A percentile compares a stretch with the other conserved stretches of the same genome.
phyloP scores from a whole-genome alignment of 2,329 filamentous ascomycete species.

The Phialophora tarda region DNA sequence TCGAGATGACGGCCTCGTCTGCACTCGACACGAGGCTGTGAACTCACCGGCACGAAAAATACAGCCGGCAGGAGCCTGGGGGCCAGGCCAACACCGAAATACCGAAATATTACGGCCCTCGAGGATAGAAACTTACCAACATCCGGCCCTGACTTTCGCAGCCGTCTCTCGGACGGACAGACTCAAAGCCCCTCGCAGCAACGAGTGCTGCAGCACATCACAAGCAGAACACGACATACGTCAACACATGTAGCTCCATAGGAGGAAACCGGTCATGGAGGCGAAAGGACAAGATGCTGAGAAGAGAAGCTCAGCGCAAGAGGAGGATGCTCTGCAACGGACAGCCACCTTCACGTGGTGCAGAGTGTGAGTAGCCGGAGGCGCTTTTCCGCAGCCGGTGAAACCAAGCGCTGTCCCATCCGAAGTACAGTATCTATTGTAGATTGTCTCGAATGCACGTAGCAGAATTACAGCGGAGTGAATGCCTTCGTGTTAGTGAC shows the following conservation, averaged over 20 bases:
- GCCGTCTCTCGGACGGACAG: background rate
- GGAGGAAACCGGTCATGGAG: background rate
- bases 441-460: no score
- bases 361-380: background rate
- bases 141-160: background rate
- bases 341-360: background rate
- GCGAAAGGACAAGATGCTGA: background rate
- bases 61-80: background rate
- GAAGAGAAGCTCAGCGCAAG: background rate
- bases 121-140: background rate
- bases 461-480: no score
- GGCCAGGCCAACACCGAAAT: background rate
- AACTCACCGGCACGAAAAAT: background rate
- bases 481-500: no score
- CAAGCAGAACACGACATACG: background rate
- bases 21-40: no score
- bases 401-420: background rate
- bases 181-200: background rate
- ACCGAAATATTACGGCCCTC: background rate
- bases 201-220: background rate
- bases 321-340: background rate
- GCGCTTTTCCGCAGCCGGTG: background rate
- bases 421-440: background rate
- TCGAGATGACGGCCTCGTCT: no score
- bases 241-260: background rate